Evolutionary conservation across 306 rosid species (phyloP).

Genomic region (Hylodesmum podocarpum): DNA sequence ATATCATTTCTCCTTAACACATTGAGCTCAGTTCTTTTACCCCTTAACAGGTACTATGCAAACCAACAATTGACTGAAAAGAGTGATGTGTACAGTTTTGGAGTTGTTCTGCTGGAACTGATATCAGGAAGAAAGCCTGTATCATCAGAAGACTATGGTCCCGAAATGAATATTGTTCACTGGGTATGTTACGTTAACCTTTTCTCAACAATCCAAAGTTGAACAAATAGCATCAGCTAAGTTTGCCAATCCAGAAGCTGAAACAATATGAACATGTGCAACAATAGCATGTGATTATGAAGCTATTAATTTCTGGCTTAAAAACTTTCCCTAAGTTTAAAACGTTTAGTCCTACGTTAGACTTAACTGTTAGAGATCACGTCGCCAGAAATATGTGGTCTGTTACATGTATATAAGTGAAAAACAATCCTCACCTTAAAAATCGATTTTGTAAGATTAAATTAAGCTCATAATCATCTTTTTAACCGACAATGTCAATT

Average conservation of each 20-base stretch:
- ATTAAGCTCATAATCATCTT: background rate
- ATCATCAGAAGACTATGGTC: conserved; percentile 80
- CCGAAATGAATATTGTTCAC: conserved; percentile 91
- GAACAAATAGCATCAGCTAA: background rate
- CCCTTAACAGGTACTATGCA: conserved; percentile 76
- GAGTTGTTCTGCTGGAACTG: conserved; percentile 88
- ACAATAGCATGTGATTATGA: background rate
- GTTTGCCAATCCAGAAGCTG: background rate
- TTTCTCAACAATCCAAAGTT: background rate
- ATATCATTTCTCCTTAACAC: conserved; percentile 15
- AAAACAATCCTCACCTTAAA: too few relatives aligned
- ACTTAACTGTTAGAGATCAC: background rate
- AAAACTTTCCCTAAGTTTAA: background rate
- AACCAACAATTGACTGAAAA: conserved; percentile 89
- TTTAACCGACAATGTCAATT: background rate
- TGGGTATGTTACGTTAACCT: conserved; percentile 57
- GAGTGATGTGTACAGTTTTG: conserved; percentile 94
- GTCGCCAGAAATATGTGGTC: too few relatives aligned
- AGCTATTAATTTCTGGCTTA: background rate
- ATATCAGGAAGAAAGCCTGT: conserved; percentile 89
- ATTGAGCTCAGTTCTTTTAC: conserved; percentile 5
- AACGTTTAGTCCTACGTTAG: too few relatives aligned
- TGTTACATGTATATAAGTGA: too few relatives aligned
- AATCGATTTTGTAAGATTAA: too few relatives aligned
- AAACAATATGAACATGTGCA: background rate